Conservation (phyloP, 495 filamentous ascomycete genomes). For the Tuber borchii region DNA sequence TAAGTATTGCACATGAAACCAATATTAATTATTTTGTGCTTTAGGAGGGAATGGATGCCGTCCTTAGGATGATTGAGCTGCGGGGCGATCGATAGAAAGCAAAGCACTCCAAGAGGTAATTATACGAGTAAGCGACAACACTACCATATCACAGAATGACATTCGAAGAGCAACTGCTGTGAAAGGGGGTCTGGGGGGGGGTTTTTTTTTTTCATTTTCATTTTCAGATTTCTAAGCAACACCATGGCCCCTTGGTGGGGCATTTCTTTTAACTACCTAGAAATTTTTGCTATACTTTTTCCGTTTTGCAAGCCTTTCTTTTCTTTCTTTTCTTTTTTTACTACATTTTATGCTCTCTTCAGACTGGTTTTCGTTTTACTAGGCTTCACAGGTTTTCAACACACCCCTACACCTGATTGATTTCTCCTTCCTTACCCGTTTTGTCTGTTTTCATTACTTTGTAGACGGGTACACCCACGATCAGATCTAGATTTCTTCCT, state of each 20-base stretch:
- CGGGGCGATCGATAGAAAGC: constrained; percentile 19
- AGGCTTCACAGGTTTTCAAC: not conserved
- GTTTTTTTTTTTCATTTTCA: not conserved
- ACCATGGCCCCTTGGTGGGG: not conserved
- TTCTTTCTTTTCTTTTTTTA: not conserved
- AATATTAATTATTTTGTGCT: constrained; percentile 2
- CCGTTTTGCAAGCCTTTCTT: not conserved
- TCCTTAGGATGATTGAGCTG: constrained; percentile 36
- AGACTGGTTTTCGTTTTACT: not conserved
- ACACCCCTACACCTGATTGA: not conserved
- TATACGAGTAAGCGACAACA: not conserved
- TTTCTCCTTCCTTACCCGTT: not conserved
- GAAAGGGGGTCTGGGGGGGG: not conserved
- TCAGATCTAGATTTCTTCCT: not conserved
- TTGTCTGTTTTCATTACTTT: not conserved
- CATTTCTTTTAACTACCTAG: not conserved
- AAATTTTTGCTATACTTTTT: not conserved
- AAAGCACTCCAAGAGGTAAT: not conserved
- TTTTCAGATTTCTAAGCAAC: not conserved
- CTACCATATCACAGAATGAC: not conserved
- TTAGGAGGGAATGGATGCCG: constrained; percentile 42
- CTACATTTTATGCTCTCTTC: not conserved
- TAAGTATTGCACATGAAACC: not conserved
- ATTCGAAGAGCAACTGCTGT: not conserved
- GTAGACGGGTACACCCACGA: constrained; percentile 7